Percentiles rank a stretch among this genome's conserved stretches.
phyloP scores from a whole-genome alignment of 2,329 filamentous ascomycete species.

The Aspergillus quadrilineatus region DNA sequence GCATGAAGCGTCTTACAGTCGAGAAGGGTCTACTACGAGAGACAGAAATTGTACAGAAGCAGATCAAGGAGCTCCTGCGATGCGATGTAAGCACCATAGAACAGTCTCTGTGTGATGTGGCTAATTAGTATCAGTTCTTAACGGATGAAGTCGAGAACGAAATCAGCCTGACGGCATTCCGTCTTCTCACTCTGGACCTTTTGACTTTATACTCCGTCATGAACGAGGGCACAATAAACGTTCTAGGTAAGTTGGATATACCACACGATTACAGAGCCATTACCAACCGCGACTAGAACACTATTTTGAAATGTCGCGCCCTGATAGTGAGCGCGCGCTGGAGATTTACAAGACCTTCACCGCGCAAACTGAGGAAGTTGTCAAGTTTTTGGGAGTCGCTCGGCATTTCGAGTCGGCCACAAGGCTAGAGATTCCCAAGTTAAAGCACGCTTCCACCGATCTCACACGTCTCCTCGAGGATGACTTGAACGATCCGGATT shows the following conservation, averaged over 20 bases:
- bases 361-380: constrained; percentile 86
- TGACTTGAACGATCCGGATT: constrained; percentile 91
- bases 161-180: constrained; percentile 91
- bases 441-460: constrained; percentile 95
- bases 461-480: constrained; percentile 87
- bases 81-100: constrained; percentile 69
- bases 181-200: constrained; percentile 85
- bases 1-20: constrained; percentile 79
- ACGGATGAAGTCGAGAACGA: constrained; percentile 91
- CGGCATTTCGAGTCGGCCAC: constrained; percentile 91
- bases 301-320: constrained; percentile 97
- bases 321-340: constrained; percentile 88
- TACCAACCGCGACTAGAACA: constrained; percentile 60
- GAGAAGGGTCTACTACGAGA: constrained; percentile 91
- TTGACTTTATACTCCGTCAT: constrained; percentile 88
- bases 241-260: constrained; percentile 65
- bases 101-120: not conserved
- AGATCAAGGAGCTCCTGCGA: constrained; percentile 79
- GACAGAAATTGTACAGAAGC: constrained; percentile 84
- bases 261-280: not conserved
- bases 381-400: constrained; percentile 83
- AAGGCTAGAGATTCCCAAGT: constrained; percentile 87
- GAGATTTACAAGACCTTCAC: constrained; percentile 90
- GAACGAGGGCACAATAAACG: constrained; percentile 96
- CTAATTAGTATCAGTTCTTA: constrained; percentile 63